phyloP scores from a whole-genome alignment of 2,329 filamentous ascomycete genomes.

The Chlorencoelia australis region DNA sequence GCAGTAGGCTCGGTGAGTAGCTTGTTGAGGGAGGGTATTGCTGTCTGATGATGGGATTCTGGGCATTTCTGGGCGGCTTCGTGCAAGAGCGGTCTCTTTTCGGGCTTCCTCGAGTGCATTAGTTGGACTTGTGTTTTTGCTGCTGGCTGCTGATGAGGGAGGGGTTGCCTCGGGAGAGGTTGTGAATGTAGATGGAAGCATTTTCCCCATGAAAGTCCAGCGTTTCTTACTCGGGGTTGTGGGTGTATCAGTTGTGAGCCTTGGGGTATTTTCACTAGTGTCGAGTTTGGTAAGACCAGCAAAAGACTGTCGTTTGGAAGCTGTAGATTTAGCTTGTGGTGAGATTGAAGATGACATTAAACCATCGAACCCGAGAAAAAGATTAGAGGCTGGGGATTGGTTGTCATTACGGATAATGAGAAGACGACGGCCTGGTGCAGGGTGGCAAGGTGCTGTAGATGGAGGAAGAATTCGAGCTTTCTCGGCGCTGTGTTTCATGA shows the following conservation, averaged over 20 bases:
- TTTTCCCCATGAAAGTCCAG: conserved; percentile 55
- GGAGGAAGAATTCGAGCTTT: conserved; percentile 38
- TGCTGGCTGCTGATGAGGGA: conserved; percentile 5
- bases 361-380: conserved; percentile 57
- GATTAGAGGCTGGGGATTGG: conserved; percentile 20
- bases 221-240: conserved; percentile 38
- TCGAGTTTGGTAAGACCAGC: conserved; percentile 13
- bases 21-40: conserved; percentile 41
- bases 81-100: conserved; percentile 39
- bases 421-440: conserved; percentile 57
- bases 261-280: conserved; percentile 9
- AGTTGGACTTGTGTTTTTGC: conserved; percentile 19
- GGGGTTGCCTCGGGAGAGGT: conserved; percentile 5
- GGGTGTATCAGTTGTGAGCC: conserved; percentile 13
- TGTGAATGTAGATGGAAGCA: conserved; percentile 40
- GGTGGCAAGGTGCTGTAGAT: conserved; percentile 56
- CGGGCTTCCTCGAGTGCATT: conserved; percentile 42
- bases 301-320: conserved; percentile 22
- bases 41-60: conserved; percentile 47
- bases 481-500: conserved; percentile 46
- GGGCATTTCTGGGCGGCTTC: conserved; percentile 30
- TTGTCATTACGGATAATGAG: conserved; percentile 61
- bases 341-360: conserved; percentile 26
- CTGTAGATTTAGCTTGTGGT: conserved; percentile 11
- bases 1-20: conserved; percentile 37